Conservation (phyloP, 1,284 basidiomycete species). For the Pisolithus thermaeus region DNA sequence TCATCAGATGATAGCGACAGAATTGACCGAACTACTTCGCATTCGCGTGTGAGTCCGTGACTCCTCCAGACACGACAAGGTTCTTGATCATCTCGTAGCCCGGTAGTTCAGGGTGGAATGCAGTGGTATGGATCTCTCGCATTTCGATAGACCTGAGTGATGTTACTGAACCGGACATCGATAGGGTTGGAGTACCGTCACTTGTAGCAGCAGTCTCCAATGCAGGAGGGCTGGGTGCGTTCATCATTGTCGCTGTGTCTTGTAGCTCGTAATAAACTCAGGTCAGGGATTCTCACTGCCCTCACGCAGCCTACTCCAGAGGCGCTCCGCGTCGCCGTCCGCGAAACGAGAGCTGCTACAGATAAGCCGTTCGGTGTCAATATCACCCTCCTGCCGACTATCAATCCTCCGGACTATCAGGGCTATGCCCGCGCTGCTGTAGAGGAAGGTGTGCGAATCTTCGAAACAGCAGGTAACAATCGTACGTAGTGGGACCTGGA, state of each 20-base stretch:
- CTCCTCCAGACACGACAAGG: not conserved
- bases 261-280: not conserved
- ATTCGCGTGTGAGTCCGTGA: conserved; percentile 30
- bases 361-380: conserved; percentile 87
- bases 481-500: conserved; percentile 42
- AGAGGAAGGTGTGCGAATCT: conserved; percentile 84
- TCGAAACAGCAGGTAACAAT: conserved; percentile 92
- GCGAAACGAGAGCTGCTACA: conserved; percentile 67
- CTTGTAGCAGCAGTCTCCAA: conserved; percentile 81
- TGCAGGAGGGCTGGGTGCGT: conserved; percentile 76
- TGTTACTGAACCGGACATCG: conserved; percentile 7
- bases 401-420: conserved; percentile 88
- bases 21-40: conserved; percentile 35
- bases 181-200: conserved; percentile 70
- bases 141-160: not conserved
- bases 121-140: conserved; percentile 59
- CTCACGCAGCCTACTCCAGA: conserved; percentile 84
- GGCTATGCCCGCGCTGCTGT: conserved; percentile 80
- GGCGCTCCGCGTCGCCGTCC: conserved; percentile 80
- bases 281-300: conserved; percentile 77
- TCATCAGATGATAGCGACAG: conserved; percentile 33
- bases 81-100: conserved; percentile 36
- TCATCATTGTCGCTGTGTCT: not conserved
- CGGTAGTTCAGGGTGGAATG: conserved; percentile 80
- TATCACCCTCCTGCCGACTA: conserved; percentile 84